Evolutionary conservation across 305 asterid species (phyloP).

Genomic region (Solanum chacoense): DNA sequence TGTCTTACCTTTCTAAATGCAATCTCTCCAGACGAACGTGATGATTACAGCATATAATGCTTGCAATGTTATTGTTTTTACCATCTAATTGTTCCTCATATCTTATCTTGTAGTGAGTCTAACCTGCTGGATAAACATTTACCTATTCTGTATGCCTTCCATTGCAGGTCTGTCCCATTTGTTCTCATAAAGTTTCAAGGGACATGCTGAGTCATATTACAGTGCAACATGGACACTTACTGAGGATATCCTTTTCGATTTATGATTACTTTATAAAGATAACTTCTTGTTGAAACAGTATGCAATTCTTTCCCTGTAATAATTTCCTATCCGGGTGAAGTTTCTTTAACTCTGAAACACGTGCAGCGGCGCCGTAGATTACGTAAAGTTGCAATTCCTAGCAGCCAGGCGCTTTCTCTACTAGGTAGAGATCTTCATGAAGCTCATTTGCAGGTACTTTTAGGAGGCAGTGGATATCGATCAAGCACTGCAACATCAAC

Average conservation of each 20-base stretch:
- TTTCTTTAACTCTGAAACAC: constrained; percentile 47
- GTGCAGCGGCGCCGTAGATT: constrained; percentile 59
- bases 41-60: not conserved
- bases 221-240: constrained; percentile 61
- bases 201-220: constrained; percentile 68
- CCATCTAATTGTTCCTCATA: not conserved
- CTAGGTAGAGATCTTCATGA: constrained; percentile 81
- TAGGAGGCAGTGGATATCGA: constrained; percentile 52
- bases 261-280: not conserved
- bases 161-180: constrained; percentile 72
- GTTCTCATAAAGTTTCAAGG: constrained; percentile 60
- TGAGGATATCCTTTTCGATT: constrained; percentile 57
- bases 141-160: not conserved
- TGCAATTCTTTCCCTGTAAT: not conserved
- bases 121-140: not conserved
- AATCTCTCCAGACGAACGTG: not conserved
- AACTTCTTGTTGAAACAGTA: not conserved
- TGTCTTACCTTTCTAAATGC: not conserved
- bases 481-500: constrained; percentile 37
- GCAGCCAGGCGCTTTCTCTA: constrained; percentile 58
- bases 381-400: constrained; percentile 60
- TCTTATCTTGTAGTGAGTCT: not conserved
- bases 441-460: constrained; percentile 73
- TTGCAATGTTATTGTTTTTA: not conserved
- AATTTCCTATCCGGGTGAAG: not conserved